Base-by-base conservation (phyloP, 1,284 basidiomycete species). In the Exobasidium rhododendri region DNA sequence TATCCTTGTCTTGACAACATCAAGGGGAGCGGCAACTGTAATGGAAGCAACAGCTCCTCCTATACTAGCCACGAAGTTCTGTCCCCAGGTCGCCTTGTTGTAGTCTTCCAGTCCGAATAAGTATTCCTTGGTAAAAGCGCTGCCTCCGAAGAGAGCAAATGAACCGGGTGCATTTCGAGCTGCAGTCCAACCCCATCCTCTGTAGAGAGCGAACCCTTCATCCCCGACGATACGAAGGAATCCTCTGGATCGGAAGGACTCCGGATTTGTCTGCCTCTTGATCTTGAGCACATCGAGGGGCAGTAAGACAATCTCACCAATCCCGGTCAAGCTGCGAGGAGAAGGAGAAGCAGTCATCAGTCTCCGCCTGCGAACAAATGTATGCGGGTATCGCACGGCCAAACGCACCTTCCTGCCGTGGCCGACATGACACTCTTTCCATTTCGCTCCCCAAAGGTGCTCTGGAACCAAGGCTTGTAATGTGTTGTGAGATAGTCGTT, bases 131-230 rank as follows among this genome's bases (percentile, higher is more conserved):
- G 94, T 92, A 59, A 88, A 85, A 1, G 94, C 94, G 2, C 92
- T 94, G 50, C 92, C 94, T 79, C 94, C 94, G 78, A 98, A 98
- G 20, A 79, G 67, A 59, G 94, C 92, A 73, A 98, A 98, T 59
- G 86, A 89, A 14, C 94, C 94, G 2, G 94, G 94, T 1, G 94
- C 94, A 79, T 98, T 98, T 61, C 94, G 87, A 1, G 93, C 94
- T 84, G 97, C 91, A 40, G 94, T 98, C 94, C 94, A 97, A 59
- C 94, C 94, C 91, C 93, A 97, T 44, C 94, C 94, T 69, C 93
- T 88, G 83, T 98, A 98, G 43, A 98, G 86, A 11, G 86, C 88
- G 58, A 85, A 76, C 62, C 94, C 92, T 80, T 98, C 96, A 72
- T 98, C 94, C 70, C 88, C 83, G 80, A 98, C 86, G 70, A 98